A percentile compares a stretch with the other conserved stretches of the same genome.
Evolutionary conservation across 768 basidiomycete species (phyloP).

Genomic region (Holtermanniella nyarrowii): DNA sequence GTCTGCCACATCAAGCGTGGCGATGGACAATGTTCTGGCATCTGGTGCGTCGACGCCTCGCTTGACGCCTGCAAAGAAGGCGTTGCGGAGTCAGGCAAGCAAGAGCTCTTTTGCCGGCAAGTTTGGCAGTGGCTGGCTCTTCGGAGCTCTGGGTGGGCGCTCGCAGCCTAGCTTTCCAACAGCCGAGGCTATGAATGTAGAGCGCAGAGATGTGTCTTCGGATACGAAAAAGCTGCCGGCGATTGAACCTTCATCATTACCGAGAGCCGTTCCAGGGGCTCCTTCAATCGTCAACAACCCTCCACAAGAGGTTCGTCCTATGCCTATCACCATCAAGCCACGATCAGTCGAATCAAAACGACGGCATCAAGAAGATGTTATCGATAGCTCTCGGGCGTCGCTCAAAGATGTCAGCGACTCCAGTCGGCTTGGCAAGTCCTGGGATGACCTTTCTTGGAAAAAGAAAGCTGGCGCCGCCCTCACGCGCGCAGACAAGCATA

Average conservation of each 20-base stretch:
- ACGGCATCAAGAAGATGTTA: background rate
- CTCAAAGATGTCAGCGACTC: constrained; percentile 4
- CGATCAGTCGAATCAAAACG: background rate
- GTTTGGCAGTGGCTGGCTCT: constrained; percentile 29
- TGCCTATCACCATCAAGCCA: constrained; percentile 15
- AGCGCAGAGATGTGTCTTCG: constrained; percentile 20
- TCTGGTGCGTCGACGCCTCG: constrained; percentile 29
- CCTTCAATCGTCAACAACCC: constrained; percentile 9
- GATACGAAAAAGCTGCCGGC: background rate
- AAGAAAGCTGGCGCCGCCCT: constrained; percentile 41
- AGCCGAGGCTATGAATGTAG: constrained; percentile 25
- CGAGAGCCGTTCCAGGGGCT: constrained; percentile 21
- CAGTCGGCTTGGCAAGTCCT: background rate
- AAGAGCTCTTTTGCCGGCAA: constrained; percentile 22
- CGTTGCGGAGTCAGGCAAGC: constrained; percentile 18
- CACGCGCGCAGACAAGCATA: constrained; percentile 40
- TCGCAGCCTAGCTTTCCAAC: constrained; percentile 30
- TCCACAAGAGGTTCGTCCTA: constrained; percentile 7
- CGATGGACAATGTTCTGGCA: background rate
- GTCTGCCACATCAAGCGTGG: constrained; percentile 7
- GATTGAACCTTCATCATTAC: background rate
- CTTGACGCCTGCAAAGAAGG: constrained; percentile 19
- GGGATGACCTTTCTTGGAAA: constrained; percentile 47
- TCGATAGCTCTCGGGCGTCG: background rate
- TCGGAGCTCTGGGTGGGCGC: constrained; percentile 19